Percentiles rank a stretch among this genome's conserved stretches.
Conservation (phyloP, 2,329 filamentous ascomycete genomes). For the Fusarium dlaminii region DNA sequence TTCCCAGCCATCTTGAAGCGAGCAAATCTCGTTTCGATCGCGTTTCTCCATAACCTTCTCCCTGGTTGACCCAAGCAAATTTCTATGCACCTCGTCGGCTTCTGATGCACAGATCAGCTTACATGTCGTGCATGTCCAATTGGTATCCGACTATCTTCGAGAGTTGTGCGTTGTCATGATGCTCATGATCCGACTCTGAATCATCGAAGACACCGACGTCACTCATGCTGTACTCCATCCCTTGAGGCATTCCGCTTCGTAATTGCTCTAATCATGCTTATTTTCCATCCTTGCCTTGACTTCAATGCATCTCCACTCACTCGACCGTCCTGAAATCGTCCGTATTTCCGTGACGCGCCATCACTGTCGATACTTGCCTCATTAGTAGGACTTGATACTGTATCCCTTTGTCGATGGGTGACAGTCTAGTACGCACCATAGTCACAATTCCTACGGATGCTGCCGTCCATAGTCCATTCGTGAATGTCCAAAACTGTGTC, state of each 20-base stretch:
- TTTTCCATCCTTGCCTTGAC: constrained; percentile 8
- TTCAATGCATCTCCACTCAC: constrained; percentile 15
- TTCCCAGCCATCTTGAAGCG: constrained; percentile 6
- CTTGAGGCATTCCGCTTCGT: background rate
- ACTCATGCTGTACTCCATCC: background rate
- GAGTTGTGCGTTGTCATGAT: background rate
- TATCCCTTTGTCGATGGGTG: background rate
- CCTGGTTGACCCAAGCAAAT: background rate
- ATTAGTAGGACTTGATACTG: background rate
- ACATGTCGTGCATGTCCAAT: background rate
- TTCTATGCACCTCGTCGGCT: background rate
- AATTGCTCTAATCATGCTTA: constrained; percentile 18
- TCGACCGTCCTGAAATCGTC: background rate
- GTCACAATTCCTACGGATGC: constrained; percentile 11
- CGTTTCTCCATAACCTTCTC: background rate
- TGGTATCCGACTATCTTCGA: background rate
- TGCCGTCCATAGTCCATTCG: constrained; percentile 8
- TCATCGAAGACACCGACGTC: background rate
- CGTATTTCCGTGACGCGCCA: constrained; percentile 20
- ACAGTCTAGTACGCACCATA: background rate
- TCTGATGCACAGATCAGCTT: constrained; percentile 8
- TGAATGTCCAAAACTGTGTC: constrained; percentile 3
- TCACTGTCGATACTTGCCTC: constrained; percentile 35
- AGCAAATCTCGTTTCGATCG: constrained; percentile 11
- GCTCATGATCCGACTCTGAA: background rate